Base-by-base conservation (phyloP, 2,329 filamentous ascomycete genomes). In the Colletotrichum neosansevieriae region DNA sequence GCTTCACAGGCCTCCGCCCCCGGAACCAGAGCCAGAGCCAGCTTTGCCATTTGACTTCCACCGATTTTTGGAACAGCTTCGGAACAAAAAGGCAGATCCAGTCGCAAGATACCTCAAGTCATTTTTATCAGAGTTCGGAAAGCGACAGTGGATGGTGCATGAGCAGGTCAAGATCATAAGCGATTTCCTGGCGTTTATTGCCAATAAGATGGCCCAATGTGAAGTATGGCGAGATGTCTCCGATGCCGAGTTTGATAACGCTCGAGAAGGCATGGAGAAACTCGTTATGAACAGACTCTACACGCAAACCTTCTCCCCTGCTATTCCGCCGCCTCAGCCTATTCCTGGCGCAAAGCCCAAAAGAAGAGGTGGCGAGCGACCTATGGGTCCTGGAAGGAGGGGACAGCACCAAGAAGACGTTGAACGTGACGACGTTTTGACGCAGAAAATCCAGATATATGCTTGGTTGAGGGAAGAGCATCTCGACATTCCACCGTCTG, bases 91-190 rank as follows among this genome's bases (percentile, higher is more conserved):
- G 66, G 97, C 96, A n/a, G 97, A 99, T 75, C 96, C 97, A 1
- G 95, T 99, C 2, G 97, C 97, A 5, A 92, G 95, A 71, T 99
- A 98, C 76, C 85, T 99, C 51, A 93, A 97, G 72, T 98, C 96
- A 0, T 99, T 99, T 75, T 82, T 99, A 34, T 90, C 89, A 56
- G 97, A 99, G 78, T 99, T 99, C 80, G 93, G 90, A 40, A 99
- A 98, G 83, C 93, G 94, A 73, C 96, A 98, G 79, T 99, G 96
- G 96, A 97, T 97, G 93, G 96, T 98, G 6, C 96, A 99, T 77
- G 96, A 99, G 81, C 96, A 99, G 79, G 96, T 98, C 77, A 99
- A 99, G 81, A 98, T 99, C 71, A 97, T 99, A 70, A 90, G 93
- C 72, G 97, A 99, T 78, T 99, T 99, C 73, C 84, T 99, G 54